Evolutionary conservation across 225 moss, liverwort and hornwort species (phyloP), one percentile per base, ranked within the genome.

Genomic region (Physcomitrium patens): DNA sequence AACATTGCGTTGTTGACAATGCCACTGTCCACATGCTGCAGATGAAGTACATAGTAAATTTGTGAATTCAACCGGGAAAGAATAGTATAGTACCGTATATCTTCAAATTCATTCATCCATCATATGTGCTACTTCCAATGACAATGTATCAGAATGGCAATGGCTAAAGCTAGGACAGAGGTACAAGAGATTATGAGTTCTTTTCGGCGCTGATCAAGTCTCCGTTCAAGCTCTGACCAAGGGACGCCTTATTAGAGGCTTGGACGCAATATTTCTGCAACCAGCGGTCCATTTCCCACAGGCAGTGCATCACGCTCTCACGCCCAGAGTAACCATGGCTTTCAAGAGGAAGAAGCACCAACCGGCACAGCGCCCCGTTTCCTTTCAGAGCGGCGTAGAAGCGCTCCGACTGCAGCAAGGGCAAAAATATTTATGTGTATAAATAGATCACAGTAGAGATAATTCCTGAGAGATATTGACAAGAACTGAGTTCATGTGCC

Each of bases 261-360:
- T 89, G 74, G 37, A 91, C 69, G 76, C 95, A 93, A 67, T 82
- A 92, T 64, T 83, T 93, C 80, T 95, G 80, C 69, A 99, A 76
- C 99, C 99, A 99, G 50, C 99, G 85, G 63, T 99, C 93, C 99
- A 95, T 99, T 69, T 99, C 99, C 95, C 99, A 95, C 41, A 99
- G 79, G 76, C 99, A 99, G 68, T 99, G 99, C 90, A 99, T 86
- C 71, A 95, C 99, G 65, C 99, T 95, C 81, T 99, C 99, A 53
- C 82, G 84, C 71, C 93, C 95, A 54, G 86, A 85, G 76, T 91
- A 99, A 44, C 93, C 93, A 70, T 99, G 95, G 73, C 95, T 95
- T 56, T 95, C 95, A 37, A 95, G 83, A 67, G 99, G 99, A 8
- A 95, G 95, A 41, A 99, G 84, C 41, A 99, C 99, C 67, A 99